A percentile compares a stretch with the other conserved stretches of the same genome.
These are phyloP conservation scores for Cladosporium sp. DNA, from an alignment of 2,329 filamentous ascomycete genomes.

Conservation along the genomic window DNA sequence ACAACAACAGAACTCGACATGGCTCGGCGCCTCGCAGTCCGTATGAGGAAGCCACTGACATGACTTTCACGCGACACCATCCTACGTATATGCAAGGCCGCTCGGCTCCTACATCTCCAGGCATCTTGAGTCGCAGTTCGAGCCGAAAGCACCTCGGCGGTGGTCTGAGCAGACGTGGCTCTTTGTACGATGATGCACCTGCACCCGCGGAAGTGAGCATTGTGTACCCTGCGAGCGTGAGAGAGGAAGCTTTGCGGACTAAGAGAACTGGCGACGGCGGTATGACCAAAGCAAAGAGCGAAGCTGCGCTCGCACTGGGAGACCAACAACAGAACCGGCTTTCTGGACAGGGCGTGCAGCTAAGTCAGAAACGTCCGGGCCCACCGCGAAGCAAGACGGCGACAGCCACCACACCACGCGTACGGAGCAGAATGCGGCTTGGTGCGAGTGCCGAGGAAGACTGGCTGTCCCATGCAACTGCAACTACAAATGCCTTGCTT, in stretches of 20 bases:
- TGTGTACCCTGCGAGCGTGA: conserved; percentile 9
- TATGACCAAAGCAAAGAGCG: conserved; percentile 50
- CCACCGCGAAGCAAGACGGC: conserved; percentile 31
- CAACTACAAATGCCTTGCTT: conserved; percentile 57
- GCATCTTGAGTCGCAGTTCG: conserved; percentile 47
- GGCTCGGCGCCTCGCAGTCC: conserved; percentile 30
- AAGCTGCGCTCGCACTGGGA: conserved; percentile 39
- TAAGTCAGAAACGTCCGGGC: conserved; percentile 18
- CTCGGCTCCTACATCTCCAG: conserved; percentile 51
- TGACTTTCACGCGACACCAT: conserved; percentile 33
- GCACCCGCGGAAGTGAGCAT: conserved; percentile 6
- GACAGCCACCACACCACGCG: conserved; percentile 24
- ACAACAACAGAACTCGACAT: conserved; percentile 29
- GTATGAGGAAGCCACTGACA: conserved; percentile 29
- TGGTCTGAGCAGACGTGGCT: conserved; percentile 34
- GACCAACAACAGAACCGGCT: conserved; percentile 18
- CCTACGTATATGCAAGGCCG: conserved; percentile 51
- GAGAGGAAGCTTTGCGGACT: conserved; percentile 5
- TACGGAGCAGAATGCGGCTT: conserved; percentile 1
- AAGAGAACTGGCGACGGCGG: not conserved
- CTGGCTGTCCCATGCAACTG: conserved; percentile 61
- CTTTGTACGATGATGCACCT: conserved; percentile 31
- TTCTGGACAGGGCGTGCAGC: conserved; percentile 25
- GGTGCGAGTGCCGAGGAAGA: conserved; percentile 44
- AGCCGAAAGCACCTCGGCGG: conserved; percentile 38